Conservation (phyloP, 306 rosid genomes). For the Vigna mungo region DNA sequence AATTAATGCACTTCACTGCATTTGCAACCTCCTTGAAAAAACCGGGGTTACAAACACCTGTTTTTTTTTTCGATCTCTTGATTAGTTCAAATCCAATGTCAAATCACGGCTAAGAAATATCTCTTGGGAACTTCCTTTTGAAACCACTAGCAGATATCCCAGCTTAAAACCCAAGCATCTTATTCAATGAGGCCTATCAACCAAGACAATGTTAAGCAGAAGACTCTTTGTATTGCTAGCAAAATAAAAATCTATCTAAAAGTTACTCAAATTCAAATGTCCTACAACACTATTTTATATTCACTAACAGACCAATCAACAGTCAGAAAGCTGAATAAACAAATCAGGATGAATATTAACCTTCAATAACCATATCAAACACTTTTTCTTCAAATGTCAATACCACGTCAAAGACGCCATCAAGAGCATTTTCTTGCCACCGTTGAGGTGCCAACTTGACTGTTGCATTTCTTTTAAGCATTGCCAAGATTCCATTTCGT, state of each 20-base stretch:
- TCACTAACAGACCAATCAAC: slow-evolving; percentile 7
- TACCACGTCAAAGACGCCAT: slow-evolving; percentile 83
- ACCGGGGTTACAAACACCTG: slow-evolving; percentile 2
- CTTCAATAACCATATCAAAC: slow-evolving; percentile 93
- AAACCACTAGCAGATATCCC: background rate
- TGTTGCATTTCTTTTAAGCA: slow-evolving; percentile 80
- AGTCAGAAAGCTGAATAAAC: slow-evolving; percentile 27
- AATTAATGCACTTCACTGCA: slow-evolving; percentile 3
- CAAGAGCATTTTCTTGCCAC: slow-evolving; percentile 94
- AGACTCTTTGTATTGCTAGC: background rate
- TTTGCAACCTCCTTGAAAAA: slow-evolving; percentile 27
- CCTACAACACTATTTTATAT: background rate
- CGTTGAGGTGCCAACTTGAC: slow-evolving; percentile 93
- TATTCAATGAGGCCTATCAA: background rate
- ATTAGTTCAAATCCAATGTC: slow-evolving; percentile 7
- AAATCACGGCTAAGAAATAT: background rate
- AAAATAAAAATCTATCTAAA: slow-evolving; percentile 25
- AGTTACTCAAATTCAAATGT: slow-evolving; percentile 9
- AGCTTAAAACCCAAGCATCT: slow-evolving; percentile 16
- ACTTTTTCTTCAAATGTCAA: slow-evolving; percentile 93
- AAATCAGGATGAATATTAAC: slow-evolving; percentile 49
- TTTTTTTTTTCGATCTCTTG: background rate
- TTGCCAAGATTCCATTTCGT: slow-evolving; percentile 89
- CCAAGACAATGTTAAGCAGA: slow-evolving; percentile 8
- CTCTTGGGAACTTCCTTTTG: slow-evolving; percentile 7